Conservation (phyloP, 192 early-diverging fungal genomes). For the Coemansia sp. region DNA sequence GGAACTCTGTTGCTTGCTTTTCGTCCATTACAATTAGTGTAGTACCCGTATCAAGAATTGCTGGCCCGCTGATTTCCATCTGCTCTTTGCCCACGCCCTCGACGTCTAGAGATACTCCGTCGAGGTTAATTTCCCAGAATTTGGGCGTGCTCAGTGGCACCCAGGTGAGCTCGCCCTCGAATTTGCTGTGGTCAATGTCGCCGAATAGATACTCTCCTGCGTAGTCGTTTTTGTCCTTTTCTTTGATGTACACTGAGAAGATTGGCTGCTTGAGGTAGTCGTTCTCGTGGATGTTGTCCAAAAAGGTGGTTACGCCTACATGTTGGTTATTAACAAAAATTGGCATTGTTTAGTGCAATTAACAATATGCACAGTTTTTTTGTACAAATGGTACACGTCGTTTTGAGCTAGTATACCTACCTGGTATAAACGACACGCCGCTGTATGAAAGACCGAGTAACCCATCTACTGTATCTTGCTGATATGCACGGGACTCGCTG, state of each 20-base stretch:
- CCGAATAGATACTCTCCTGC: constrained; percentile 66
- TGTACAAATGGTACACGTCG: neutral
- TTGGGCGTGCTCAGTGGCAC: constrained; percentile 55
- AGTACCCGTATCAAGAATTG: constrained; percentile 67
- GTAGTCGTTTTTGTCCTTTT: constrained; percentile 51
- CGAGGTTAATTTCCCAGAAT: constrained; percentile 60
- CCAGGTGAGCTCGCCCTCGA: constrained; percentile 56
- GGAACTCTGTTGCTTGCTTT: constrained; percentile 57
- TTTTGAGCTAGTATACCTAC: constrained; percentile 15
- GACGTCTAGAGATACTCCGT: constrained; percentile 40
- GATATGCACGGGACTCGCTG: constrained; percentile 58
- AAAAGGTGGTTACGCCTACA: constrained; percentile 53
- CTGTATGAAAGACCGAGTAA: constrained; percentile 67
- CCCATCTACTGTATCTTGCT: constrained; percentile 63
- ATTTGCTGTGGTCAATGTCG: constrained; percentile 53
- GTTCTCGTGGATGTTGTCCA: constrained; percentile 59
- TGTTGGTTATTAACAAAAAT: neutral
- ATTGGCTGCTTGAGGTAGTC: constrained; percentile 59
- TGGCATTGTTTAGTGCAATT: neutral
- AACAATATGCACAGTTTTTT: neutral
- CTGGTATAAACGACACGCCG: constrained; percentile 54
- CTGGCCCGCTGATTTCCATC: constrained; percentile 46
- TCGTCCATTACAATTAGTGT: constrained; percentile 63
- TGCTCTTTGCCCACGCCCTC: constrained; percentile 31
- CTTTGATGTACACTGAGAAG: constrained; percentile 68